Evolutionary conservation across 768 basidiomycete genomes (phyloP).

Genomic region (Sarcodon aspratus): DNA sequence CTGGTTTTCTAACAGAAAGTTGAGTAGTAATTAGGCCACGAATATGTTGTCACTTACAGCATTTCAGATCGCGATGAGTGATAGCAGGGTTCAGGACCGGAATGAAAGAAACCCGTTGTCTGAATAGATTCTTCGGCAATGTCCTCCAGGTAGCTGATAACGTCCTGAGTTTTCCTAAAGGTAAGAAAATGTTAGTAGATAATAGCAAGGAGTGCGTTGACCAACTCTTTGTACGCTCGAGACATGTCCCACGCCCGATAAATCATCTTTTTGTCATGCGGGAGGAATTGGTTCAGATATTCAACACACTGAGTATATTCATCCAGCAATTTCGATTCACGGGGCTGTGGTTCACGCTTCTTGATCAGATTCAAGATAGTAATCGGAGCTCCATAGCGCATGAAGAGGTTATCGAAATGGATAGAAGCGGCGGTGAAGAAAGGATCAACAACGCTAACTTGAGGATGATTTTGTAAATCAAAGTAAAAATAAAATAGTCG

Average conservation of each 20-base stretch:
- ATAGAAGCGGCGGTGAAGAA: slow-evolving; percentile 88
- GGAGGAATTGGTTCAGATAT: slow-evolving; percentile 94
- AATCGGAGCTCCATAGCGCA: slow-evolving; percentile 81
- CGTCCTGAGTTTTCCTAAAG: slow-evolving; percentile 83
- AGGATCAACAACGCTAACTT: slow-evolving; percentile 89
- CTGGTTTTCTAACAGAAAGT: slow-evolving; percentile 11
- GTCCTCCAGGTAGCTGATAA: slow-evolving; percentile 90
- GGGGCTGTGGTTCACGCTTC: slow-evolving; percentile 59
- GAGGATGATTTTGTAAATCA: background rate
- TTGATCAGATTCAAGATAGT: slow-evolving; percentile 94
- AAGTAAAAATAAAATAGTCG: no score
- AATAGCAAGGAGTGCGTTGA: background rate
- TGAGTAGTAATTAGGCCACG: background rate
- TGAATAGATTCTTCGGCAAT: slow-evolving; percentile 89
- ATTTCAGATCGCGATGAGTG: slow-evolving; percentile 41
- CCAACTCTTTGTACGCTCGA: slow-evolving; percentile 87
- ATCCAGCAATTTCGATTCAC: slow-evolving; percentile 82
- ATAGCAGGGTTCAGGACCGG: slow-evolving; percentile 76
- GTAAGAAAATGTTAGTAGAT: background rate
- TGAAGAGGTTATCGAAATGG: slow-evolving; percentile 88
- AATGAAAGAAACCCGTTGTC: slow-evolving; percentile 91
- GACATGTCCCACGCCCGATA: slow-evolving; percentile 98
- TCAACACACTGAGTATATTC: slow-evolving; percentile 88
- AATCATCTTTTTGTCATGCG: slow-evolving; percentile 72
- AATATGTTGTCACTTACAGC: slow-evolving; percentile 3